Evolutionary conservation across 441 rosid genomes (phyloP).

Genomic region (Adansonia madagascariensis): DNA sequence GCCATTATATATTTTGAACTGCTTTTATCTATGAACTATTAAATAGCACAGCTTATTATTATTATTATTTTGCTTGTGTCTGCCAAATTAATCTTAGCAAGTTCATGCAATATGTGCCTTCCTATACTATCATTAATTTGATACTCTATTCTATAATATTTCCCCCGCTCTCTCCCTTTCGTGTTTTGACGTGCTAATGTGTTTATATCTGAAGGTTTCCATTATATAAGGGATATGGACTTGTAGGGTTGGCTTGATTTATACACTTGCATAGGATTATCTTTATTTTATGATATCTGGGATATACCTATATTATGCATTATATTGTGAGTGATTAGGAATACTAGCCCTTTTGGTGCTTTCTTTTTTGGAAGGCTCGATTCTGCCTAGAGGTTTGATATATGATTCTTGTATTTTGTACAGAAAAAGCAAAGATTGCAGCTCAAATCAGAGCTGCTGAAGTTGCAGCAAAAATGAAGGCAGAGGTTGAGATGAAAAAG

Average conservation of each 20-base stretch:
- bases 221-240: too few species aligned
- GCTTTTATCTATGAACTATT: not conserved
- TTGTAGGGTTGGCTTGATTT: too few species aligned
- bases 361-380: not conserved
- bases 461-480: conserved; percentile 55
- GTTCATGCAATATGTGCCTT: not conserved
- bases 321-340: not conserved
- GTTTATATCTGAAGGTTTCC: too few species aligned
- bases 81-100: not conserved
- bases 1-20: not conserved
- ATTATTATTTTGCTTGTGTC: not conserved
- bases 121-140: too few species aligned
- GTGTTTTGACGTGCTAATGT: not conserved
- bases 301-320: too few species aligned
- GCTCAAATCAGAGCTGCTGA: conserved; percentile 68
- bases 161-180: too few species aligned
- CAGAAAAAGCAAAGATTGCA: conserved; percentile 75
- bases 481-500: conserved; percentile 55
- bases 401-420: conserved; percentile 7
- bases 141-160: too few species aligned
- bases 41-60: not conserved
- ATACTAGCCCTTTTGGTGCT: not conserved
- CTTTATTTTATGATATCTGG: too few species aligned
- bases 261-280: too few species aligned
- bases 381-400: not conserved